phyloP scores from a whole-genome alignment of 31 red algal species.

The Odonthalia washingtoniensis region DNA sequence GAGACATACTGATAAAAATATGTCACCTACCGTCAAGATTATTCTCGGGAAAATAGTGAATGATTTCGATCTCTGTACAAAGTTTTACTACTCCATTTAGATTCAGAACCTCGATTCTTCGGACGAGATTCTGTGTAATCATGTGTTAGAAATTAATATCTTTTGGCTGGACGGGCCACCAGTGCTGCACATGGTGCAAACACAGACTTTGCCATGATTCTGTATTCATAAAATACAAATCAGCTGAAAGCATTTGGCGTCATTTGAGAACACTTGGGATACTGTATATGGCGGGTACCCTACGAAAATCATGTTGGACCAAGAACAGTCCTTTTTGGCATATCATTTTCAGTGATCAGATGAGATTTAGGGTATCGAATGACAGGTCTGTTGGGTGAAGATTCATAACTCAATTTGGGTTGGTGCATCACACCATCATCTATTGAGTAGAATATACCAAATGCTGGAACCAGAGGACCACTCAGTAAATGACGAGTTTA shows the following conservation, averaged over 20 bases:
- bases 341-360: not conserved
- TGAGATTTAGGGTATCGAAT: not conserved
- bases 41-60: too few species aligned
- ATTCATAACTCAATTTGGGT: not conserved
- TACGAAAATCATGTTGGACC: not conserved
- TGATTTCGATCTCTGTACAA: not conserved
- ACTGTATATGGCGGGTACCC: not conserved
- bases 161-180: constrained; percentile 28
- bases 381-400: not conserved
- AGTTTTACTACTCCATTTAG: not conserved
- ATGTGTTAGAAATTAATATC: too few species aligned
- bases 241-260: not conserved
- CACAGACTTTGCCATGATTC: constrained; percentile 11
- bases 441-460: too few species aligned
- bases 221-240: not conserved
- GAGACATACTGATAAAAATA: too few species aligned
- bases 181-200: constrained; percentile 31
- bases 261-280: not conserved
- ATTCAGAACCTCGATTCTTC: constrained; percentile 9
- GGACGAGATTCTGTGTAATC: constrained; percentile 31
- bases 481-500: too few species aligned
- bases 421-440: not conserved
- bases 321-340: not conserved
- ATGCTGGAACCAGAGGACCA: too few species aligned
- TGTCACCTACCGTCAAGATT: too few species aligned